Evolutionary conservation across 352 stramenopile genomes (phyloP).

Genomic region (Globisporangium alternatum): DNA sequence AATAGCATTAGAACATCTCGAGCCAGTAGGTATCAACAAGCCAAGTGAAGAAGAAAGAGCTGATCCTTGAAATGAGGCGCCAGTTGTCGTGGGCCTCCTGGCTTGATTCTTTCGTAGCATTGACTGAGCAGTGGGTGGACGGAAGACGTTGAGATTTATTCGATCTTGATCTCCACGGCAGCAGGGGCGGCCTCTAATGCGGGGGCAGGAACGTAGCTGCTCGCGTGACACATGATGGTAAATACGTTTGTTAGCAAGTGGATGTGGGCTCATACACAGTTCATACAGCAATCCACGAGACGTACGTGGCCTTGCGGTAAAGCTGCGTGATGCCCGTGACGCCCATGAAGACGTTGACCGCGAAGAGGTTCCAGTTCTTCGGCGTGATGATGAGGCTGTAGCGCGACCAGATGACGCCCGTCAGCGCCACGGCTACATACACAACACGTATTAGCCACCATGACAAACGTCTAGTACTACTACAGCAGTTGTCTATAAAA

Average conservation of each 20-base stretch:
- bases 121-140: no score
- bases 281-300: not conserved
- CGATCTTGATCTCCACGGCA: slow-evolving; percentile 15
- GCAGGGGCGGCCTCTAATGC: slow-evolving; percentile 7
- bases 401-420: slow-evolving; percentile 88
- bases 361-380: slow-evolving; percentile 91
- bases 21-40: no score
- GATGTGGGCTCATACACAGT: not conserved
- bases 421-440: slow-evolving; percentile 57
- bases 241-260: not conserved
- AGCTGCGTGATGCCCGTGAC: slow-evolving; percentile 83
- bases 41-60: no score
- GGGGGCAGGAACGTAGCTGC: slow-evolving; percentile 19
- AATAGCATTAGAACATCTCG: not conserved
- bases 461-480: not conserved
- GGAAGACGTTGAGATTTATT: slow-evolving; percentile 5
- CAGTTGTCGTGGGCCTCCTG: no score
- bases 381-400: slow-evolving; percentile 88
- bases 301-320: slow-evolving; percentile 73
- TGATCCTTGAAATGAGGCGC: no score
- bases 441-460: not conserved
- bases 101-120: slow-evolving; percentile 1
- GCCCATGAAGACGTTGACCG: slow-evolving; percentile 89
- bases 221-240: not conserved
- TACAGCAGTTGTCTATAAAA: not conserved